A percentile compares a stretch with the other conserved stretches of the same genome.
Evolutionary conservation across 2,329 filamentous ascomycete species (phyloP).

Genomic region (Parascedosporium putredinis): DNA sequence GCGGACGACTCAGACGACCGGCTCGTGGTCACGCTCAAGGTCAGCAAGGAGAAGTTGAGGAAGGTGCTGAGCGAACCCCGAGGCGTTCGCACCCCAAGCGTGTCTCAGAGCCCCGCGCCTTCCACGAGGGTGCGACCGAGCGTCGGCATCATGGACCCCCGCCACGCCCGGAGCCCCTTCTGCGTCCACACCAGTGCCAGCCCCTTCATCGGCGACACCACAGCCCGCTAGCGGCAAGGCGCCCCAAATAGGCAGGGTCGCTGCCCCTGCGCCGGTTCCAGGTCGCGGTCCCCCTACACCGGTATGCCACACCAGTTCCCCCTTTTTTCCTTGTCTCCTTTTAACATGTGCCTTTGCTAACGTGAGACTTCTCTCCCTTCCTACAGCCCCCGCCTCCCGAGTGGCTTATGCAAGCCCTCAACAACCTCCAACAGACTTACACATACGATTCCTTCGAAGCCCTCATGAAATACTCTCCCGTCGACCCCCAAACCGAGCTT

Average conservation of each 20-base stretch:
- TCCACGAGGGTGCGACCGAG: constrained; percentile 12
- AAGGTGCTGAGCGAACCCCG: constrained; percentile 48
- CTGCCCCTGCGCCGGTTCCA: constrained; percentile 51
- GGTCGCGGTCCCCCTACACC: constrained; percentile 45
- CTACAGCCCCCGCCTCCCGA: constrained; percentile 69
- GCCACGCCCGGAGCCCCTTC: constrained; percentile 23
- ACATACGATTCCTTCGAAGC: constrained; percentile 78
- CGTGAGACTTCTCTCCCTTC: background rate
- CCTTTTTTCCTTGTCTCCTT: constrained; percentile 13
- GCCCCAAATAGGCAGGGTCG: constrained; percentile 54
- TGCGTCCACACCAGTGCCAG: constrained; percentile 25
- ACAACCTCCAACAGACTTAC: constrained; percentile 59
- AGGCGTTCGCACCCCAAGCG: constrained; percentile 13
- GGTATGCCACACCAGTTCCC: constrained; percentile 39
- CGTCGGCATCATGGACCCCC: constrained; percentile 22
- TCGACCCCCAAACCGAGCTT: constrained; percentile 61
- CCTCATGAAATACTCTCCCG: constrained; percentile 79
- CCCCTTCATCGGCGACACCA: constrained; percentile 18
- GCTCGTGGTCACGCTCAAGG: constrained; percentile 63
- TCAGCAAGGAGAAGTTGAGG: constrained; percentile 61
- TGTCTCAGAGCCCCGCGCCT: constrained; percentile 19
- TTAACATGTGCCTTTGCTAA: constrained; percentile 7
- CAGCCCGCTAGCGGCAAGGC: constrained; percentile 28
- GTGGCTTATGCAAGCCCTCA: constrained; percentile 72
- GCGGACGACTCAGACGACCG: constrained; percentile 75